Evolutionary conservation across 306 rosid species (phyloP).

Genomic region (Urtica urens): DNA sequence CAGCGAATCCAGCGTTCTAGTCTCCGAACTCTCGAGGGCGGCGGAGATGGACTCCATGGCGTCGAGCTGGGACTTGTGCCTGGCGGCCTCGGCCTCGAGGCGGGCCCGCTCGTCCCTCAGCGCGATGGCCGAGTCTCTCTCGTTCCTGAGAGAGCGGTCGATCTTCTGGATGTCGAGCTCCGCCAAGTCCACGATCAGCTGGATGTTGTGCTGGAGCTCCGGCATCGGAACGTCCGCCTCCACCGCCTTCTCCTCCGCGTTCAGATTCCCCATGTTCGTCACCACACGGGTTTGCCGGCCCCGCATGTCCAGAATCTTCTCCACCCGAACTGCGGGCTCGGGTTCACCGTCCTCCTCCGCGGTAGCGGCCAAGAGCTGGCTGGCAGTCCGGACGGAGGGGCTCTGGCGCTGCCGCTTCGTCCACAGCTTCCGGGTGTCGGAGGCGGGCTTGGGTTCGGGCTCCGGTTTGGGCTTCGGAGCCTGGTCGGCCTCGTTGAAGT

Average conservation of each 20-base stretch:
- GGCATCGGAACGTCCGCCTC: slow-evolving; percentile 43
- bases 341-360: slow-evolving; percentile 44
- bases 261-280: slow-evolving; percentile 44
- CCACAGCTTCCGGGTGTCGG: slow-evolving; percentile 44
- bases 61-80: slow-evolving; percentile 61
- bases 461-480: slow-evolving; percentile 28
- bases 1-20: slow-evolving; percentile 61
- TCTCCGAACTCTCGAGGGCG: slow-evolving; percentile 45
- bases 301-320: slow-evolving; percentile 53
- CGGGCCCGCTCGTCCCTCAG: slow-evolving; percentile 70
- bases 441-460: slow-evolving; percentile 17
- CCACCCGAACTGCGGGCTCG: slow-evolving; percentile 48
- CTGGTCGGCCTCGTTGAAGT: slow-evolving; percentile 35
- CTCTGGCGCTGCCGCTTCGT: slow-evolving; percentile 36
- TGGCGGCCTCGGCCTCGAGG: slow-evolving; percentile 39
- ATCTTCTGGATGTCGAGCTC: slow-evolving; percentile 44
- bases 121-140: slow-evolving; percentile 63
- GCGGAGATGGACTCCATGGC: slow-evolving; percentile 42
- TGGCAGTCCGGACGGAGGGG: slow-evolving; percentile 34
- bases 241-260: slow-evolving; percentile 36
- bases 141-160: slow-evolving; percentile 44
- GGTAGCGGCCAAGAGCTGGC: no score
- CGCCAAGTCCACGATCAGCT: slow-evolving; percentile 35
- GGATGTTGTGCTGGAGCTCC: slow-evolving; percentile 41
- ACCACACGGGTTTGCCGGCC: slow-evolving; percentile 45